Percentiles rank a stretch among this genome's conserved stretches.
Evolutionary conservation across 2,329 filamentous ascomycete genomes (phyloP).

Genomic region (Diaporthe capsici): DNA sequence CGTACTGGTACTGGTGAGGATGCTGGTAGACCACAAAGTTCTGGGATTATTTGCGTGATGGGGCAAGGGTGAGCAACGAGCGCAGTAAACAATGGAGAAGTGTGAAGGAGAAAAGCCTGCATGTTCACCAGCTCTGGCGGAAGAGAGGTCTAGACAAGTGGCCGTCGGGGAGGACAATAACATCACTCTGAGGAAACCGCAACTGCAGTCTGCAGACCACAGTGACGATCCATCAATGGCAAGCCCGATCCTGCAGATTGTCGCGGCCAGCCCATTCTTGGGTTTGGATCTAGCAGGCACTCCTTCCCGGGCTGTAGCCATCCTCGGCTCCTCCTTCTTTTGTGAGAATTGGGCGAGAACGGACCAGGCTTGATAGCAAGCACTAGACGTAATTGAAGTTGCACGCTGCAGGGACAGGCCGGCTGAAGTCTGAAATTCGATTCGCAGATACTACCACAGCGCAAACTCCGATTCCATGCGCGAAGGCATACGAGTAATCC

Average conservation of each 20-base stretch:
- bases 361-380: background rate
- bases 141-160: background rate
- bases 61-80: background rate
- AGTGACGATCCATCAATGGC: background rate
- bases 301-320: background rate
- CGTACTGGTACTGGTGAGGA: background rate
- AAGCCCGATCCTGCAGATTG: background rate
- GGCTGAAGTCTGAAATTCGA: conserved; percentile 42
- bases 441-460: conserved; percentile 48
- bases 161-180: background rate
- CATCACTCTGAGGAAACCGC: background rate
- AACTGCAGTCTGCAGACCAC: background rate
- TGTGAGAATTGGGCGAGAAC: background rate
- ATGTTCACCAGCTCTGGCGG: background rate
- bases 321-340: background rate
- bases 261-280: background rate
- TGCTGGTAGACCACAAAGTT: background rate
- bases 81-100: background rate
- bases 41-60: background rate
- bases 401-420: background rate
- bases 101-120: background rate
- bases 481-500: conserved; percentile 45
- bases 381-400: background rate
- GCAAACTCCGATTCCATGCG: conserved; percentile 52
- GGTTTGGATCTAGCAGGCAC: background rate